Evolutionary conservation across 257 asterid genomes (phyloP), one percentile per base, ranked within the genome.

Genomic region (Paraleonurus japonicus): DNA sequence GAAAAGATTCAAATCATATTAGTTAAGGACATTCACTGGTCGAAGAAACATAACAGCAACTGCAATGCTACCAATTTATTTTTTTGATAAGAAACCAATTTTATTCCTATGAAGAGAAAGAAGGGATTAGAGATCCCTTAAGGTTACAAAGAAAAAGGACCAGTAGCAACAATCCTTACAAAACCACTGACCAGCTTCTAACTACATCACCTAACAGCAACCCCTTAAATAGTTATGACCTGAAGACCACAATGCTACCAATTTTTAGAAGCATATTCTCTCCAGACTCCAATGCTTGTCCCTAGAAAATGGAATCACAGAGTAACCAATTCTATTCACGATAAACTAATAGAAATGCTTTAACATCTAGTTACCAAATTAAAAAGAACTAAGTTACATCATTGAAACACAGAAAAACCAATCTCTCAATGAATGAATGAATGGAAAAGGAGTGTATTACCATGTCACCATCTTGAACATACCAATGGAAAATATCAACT

Each of bases 401-500:
- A 10, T 17, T 2, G 8, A 35, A 32, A 28, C 33, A 50, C 27
- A 48, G 26, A 61, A 16, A 41, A 11, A 13, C 7, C n/a, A 54
- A 41, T 62, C 64, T 37, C 37, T 45, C n/a, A 62, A 39, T 47
- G 13, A 13, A 61, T 51, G 69, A 57, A 61, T 22, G 30, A 16
- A n/a, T n/a, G n/a, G n/a, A 23, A 27, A 57, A 48, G 11, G 50
- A 60, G 74, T 13, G 50, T 39, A 43, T 76, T 86, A 95, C 99
- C 96, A 70, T 89, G 85, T 95, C 98, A 67, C 88, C 94, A 39
- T 92, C 96, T 84, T 80, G 79, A 70, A 85, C 72, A 81, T 95
- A 95, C 85, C 88, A 89, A 58, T 83, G 92, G 65, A 95, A 93
- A 83, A 82, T 78, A 81, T 92, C 88, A 41, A 81, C 93, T 65